Conservation (phyloP, 148 eudicot species). For the Gaultheria prostrata region DNA sequence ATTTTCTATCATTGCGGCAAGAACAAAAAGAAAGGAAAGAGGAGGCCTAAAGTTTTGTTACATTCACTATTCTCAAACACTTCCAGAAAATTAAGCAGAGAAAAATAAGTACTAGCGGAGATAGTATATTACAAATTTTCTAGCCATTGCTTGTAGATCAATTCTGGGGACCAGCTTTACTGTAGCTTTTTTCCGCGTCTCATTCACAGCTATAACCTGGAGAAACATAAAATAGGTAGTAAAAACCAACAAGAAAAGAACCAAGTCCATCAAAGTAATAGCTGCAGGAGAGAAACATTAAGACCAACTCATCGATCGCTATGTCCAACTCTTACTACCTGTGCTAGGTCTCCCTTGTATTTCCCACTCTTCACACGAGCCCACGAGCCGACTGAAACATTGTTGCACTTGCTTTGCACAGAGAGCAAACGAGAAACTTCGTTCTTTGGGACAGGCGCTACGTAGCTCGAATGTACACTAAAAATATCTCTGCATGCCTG, state of each 20-base stretch:
- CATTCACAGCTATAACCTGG: conserved; percentile 74
- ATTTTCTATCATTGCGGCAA: neutral
- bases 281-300: neutral
- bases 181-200: conserved; percentile 66
- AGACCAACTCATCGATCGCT: conserved; percentile 13
- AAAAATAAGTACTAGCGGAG: neutral
- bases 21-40: neutral
- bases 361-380: conserved; percentile 84
- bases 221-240: conserved; percentile 12
- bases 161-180: conserved; percentile 88
- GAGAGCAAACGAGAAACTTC: conserved; percentile 62
- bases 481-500: conserved; percentile 85
- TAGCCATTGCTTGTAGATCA: conserved; percentile 77
- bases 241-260: conserved; percentile 4
- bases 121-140: conserved; percentile 60
- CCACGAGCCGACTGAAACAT: conserved; percentile 72
- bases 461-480: conserved; percentile 59
- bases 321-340: conserved; percentile 41
- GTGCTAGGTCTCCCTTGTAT: conserved; percentile 85
- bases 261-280: neutral
- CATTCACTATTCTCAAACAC: neutral
- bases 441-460: conserved; percentile 50
- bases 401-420: conserved; percentile 52
- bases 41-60: neutral
- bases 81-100: neutral